Percentiles rank a stretch among this genome's conserved stretches.
Evolutionary conservation across 345 rosid species (phyloP).

Genomic region (Ricinus communis): DNA sequence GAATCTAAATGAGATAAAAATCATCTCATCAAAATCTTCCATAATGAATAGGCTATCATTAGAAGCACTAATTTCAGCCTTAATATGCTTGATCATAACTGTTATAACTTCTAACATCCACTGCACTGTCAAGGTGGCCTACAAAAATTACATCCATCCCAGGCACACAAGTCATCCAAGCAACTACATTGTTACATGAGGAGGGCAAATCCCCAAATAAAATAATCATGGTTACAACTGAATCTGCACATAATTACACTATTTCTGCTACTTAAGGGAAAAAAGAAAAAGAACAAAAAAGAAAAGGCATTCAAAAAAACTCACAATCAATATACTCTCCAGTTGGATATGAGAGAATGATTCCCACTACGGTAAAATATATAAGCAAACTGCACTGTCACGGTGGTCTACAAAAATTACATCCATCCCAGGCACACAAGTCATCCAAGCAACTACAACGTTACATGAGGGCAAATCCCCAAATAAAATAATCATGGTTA

Average conservation of each 20-base stretch:
- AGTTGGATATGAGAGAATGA: neutral
- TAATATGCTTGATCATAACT: neutral
- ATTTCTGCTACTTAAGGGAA: neutral
- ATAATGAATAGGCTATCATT: neutral
- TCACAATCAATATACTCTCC: neutral
- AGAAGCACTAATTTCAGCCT: neutral
- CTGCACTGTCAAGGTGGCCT: neutral
- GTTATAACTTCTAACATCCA: constrained; percentile 1
- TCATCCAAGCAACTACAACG: neutral
- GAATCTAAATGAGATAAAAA: neutral
- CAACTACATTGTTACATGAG: neutral
- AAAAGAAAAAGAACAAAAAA: no score
- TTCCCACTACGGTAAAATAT: neutral
- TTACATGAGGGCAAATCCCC: neutral
- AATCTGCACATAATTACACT: neutral
- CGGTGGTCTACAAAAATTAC: neutral
- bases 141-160: neutral
- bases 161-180: neutral
- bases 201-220: neutral
- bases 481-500: neutral
- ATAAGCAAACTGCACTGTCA: neutral
- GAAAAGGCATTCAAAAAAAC: neutral
- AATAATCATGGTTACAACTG: neutral
- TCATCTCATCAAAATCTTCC: neutral
- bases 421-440: neutral